These are phyloP conservation scores for Trichoderma sp. DNA, from an alignment of 2,329 filamentous ascomycete species.

Conservation along the genomic window DNA sequence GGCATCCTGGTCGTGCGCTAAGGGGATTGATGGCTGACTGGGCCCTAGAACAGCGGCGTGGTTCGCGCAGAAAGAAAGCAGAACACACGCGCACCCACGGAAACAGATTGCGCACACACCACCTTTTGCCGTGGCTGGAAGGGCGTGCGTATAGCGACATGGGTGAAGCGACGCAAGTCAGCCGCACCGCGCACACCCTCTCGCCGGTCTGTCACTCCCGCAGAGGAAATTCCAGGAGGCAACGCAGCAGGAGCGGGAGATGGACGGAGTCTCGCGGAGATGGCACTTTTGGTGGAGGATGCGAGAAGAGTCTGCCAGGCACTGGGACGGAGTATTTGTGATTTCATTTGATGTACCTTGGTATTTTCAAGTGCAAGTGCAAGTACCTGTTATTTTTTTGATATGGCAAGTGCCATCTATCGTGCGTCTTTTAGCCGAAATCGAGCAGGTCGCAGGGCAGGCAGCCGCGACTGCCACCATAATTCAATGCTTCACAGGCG, in stretches of 20 bases:
- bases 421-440: constrained; percentile 17
- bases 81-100: constrained; percentile 23
- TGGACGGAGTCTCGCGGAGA: constrained; percentile 21
- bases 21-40: constrained; percentile 27
- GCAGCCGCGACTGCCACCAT: constrained; percentile 6
- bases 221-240: constrained; percentile 20
- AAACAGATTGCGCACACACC: constrained; percentile 22
- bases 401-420: not conserved
- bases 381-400: no score
- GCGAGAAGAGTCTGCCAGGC: not conserved
- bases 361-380: not conserved
- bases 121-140: constrained; percentile 23
- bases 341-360: not conserved
- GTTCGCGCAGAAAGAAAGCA: constrained; percentile 28
- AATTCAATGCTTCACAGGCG: not conserved
- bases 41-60: constrained; percentile 25
- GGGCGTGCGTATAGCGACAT: constrained; percentile 21
- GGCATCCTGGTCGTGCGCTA: constrained; percentile 26
- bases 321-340: not conserved
- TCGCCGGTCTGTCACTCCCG: constrained; percentile 9
- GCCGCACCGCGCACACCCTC: constrained; percentile 26
- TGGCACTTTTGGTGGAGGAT: not conserved
- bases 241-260: constrained; percentile 3
- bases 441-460: not conserved
- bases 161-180: constrained; percentile 25